phyloP scores from a whole-genome alignment of 139 green algal genomes.

The Chlorella sp. region DNA sequence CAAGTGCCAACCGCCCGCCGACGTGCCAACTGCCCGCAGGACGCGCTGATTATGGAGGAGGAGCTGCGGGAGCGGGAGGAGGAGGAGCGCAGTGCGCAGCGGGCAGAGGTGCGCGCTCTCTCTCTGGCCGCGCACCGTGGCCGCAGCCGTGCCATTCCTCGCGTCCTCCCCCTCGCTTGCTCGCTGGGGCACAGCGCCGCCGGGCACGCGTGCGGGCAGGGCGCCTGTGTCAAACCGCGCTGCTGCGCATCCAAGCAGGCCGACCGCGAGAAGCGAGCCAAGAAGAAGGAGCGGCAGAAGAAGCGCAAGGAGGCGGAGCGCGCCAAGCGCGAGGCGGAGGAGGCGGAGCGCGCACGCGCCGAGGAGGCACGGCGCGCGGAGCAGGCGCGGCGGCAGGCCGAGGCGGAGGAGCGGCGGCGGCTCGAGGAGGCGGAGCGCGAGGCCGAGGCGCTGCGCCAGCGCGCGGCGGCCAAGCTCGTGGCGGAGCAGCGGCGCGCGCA shows the following conservation, averaged over 20 bases:
- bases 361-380: slow-evolving; percentile 29
- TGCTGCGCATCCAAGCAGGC: too few relatives aligned
- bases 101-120: slow-evolving; percentile 18
- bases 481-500: slow-evolving; percentile 7
- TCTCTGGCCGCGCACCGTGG: neutral
- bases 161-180: neutral
- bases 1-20: too few relatives aligned
- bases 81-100: slow-evolving; percentile 51
- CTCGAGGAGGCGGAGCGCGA: slow-evolving; percentile 38
- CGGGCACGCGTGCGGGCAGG: neutral
- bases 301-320: slow-evolving; percentile 65
- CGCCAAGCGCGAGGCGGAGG: slow-evolving; percentile 51
- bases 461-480: slow-evolving; percentile 24
- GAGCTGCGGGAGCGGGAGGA: slow-evolving; percentile 65
- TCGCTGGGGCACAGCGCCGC: neutral
- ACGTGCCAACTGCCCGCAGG: slow-evolving; percentile 37
- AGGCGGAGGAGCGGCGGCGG: slow-evolving; percentile 40
- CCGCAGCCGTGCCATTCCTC: neutral
- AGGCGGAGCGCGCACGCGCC: slow-evolving; percentile 24
- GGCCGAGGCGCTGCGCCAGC: slow-evolving; percentile 14
- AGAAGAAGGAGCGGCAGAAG: slow-evolving; percentile 68
- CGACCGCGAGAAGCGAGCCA: slow-evolving; percentile 71
- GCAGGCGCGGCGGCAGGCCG: slow-evolving; percentile 9
- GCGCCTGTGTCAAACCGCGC: slow-evolving; percentile 48
- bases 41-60: slow-evolving; percentile 94